These are phyloP conservation scores for Vicia sativa DNA, from an alignment of 306 rosid genomes.

Conservation along the genomic window DNA sequence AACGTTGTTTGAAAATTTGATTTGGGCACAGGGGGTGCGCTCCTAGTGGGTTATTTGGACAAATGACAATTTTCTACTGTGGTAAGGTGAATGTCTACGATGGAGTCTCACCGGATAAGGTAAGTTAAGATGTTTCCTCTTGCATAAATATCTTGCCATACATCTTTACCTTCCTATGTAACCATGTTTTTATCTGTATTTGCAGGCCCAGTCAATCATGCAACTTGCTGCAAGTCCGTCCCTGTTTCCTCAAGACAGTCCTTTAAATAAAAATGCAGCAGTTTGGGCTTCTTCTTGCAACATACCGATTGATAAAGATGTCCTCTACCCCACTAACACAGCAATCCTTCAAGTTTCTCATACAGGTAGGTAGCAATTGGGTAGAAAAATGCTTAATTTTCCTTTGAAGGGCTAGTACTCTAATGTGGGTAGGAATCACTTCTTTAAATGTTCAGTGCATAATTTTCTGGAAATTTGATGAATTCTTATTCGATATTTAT, in stretches of 20 bases:
- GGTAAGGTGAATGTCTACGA: constrained; percentile 98
- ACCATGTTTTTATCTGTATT: constrained; percentile 59
- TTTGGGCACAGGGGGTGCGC: constrained; percentile 63
- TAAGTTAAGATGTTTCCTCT: constrained; percentile 57
- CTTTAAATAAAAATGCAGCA: constrained; percentile 52
- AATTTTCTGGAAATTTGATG: constrained; percentile 6
- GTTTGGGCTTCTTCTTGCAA: constrained; percentile 58
- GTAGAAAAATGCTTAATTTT: constrained; percentile 24
- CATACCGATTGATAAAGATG: constrained; percentile 57
- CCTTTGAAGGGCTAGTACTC: constrained; percentile 3
- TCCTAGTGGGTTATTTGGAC: constrained; percentile 57
- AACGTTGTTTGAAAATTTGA: constrained; percentile 46
- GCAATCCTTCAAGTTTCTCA: constrained; percentile 58
- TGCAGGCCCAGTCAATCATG: constrained; percentile 92
- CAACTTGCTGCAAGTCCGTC: constrained; percentile 83
- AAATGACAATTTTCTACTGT: constrained; percentile 93
- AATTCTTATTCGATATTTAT: constrained; percentile 30
- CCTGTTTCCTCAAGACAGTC: constrained; percentile 53
- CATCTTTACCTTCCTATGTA: constrained; percentile 46
- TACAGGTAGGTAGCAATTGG: constrained; percentile 75
- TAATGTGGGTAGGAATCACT: constrained; percentile 17
- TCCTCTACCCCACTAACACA: constrained; percentile 48
- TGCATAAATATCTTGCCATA: constrained; percentile 48
- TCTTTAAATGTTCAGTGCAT: constrained; percentile 21
- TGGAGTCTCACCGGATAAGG: constrained; percentile 89